Evolutionary conservation across 208 protist genomes (phyloP).

Genomic region (Plasmodiophora brassicae): DNA sequence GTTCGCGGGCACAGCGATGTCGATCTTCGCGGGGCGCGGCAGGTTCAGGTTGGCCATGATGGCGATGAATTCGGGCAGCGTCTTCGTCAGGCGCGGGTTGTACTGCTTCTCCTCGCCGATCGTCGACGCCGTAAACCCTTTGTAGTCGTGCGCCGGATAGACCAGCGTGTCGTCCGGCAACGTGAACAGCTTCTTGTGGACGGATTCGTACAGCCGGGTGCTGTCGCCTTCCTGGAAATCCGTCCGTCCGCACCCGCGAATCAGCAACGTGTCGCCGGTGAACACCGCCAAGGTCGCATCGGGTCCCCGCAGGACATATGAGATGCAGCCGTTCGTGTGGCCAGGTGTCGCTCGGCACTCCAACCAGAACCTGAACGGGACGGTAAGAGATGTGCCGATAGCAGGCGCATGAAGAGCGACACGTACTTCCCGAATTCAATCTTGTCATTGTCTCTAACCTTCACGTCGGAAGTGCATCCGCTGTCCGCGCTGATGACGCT

Average conservation of each 20-base stretch:
- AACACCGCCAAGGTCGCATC: constrained; percentile 33
- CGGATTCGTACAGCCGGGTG: constrained; percentile 42
- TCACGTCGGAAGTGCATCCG: constrained; percentile 35
- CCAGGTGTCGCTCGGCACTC: constrained; percentile 41
- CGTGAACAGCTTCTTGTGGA: constrained; percentile 51
- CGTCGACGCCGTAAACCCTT: constrained; percentile 44
- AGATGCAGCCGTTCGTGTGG: constrained; percentile 48
- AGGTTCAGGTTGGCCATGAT: constrained; percentile 45
- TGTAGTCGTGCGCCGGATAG: constrained; percentile 52
- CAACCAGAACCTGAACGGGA: neutral
- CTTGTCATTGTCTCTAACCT: constrained; percentile 1
- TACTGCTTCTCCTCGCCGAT: constrained; percentile 39
- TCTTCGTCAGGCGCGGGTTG: constrained; percentile 36
- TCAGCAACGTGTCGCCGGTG: constrained; percentile 52
- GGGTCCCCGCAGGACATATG: constrained; percentile 33
- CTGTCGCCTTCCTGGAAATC: constrained; percentile 49
- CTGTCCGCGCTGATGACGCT: constrained; percentile 16
- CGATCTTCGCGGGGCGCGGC: constrained; percentile 41
- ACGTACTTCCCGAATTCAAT: constrained; percentile 32
- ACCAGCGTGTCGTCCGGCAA: constrained; percentile 45
- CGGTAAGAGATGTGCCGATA: neutral
- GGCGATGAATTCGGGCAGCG: neutral
- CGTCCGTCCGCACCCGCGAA: constrained; percentile 50
- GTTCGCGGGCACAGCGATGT: constrained; percentile 45
- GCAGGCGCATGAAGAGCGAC: neutral